phyloP scores from a whole-genome alignment of 2,329 filamentous ascomycete genomes.

The Aureobasidium melanogenum region DNA sequence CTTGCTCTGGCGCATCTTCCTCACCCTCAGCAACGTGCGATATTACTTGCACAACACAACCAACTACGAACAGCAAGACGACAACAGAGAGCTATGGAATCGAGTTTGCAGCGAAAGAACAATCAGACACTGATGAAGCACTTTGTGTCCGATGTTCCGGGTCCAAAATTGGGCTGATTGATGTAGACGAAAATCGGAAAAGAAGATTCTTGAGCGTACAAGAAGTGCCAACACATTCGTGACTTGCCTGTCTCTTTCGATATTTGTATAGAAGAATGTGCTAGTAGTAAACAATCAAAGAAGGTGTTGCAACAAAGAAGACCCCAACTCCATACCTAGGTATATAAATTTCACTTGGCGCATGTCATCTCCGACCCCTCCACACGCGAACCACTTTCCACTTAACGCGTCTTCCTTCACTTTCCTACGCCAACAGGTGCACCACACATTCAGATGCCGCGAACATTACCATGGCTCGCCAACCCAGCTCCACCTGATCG shows the following conservation, averaged over 20 bases:
- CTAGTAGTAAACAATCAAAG: not conserved
- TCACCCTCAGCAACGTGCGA: not conserved
- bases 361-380: conserved; percentile 1
- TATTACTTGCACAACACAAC: not conserved
- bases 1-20: not conserved
- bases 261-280: not conserved
- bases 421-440: not conserved
- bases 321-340: not conserved
- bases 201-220: not conserved
- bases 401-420: conserved; percentile 3
- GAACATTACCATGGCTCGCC: conserved; percentile 27
- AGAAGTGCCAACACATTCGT: not conserved
- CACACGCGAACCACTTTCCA: not conserved
- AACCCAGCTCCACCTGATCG: conserved; percentile 13
- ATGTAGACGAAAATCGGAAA: not conserved
- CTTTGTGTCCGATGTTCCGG: not conserved
- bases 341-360: not conserved
- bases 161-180: not conserved
- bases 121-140: conserved; percentile 6
- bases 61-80: not conserved
- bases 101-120: not conserved
- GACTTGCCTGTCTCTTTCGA: not conserved
- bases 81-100: not conserved
- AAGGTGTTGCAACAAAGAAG: not conserved
- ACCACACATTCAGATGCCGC: conserved; percentile 21